Percentiles rank a stretch among this genome's conserved stretches.
Evolutionary conservation across 202 grass and related monocot species (phyloP).

Genomic region (Zizania palustris): DNA sequence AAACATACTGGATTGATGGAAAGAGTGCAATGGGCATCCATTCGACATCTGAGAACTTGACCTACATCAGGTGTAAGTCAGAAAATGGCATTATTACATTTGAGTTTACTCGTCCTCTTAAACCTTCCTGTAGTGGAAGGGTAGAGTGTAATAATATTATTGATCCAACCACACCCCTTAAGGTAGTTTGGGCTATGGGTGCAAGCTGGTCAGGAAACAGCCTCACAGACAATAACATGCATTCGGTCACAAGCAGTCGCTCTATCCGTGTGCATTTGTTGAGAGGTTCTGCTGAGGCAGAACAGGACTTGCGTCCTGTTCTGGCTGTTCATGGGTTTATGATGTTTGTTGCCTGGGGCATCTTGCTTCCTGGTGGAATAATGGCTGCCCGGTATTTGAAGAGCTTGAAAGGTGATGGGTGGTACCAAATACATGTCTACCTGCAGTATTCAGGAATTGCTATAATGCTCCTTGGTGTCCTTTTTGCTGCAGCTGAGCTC

Average conservation of each 20-base stretch:
- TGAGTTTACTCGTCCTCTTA: constrained; percentile 80
- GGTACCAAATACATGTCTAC: constrained; percentile 83
- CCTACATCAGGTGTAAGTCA: constrained; percentile 65
- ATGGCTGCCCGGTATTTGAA: constrained; percentile 84
- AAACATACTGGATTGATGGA: constrained; percentile 82
- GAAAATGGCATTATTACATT: constrained; percentile 94
- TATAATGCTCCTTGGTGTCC: constrained; percentile 76
- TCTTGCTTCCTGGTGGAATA: constrained; percentile 84
- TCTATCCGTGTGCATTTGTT: constrained; percentile 70
- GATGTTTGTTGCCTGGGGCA: constrained; percentile 94
- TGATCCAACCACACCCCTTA: constrained; percentile 85
- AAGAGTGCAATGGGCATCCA: constrained; percentile 64
- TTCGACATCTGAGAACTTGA: constrained; percentile 75
- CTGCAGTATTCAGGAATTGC: constrained; percentile 82
- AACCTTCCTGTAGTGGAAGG: constrained; percentile 61
- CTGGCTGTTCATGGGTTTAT: constrained; percentile 89
- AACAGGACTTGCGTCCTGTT: constrained; percentile 71
- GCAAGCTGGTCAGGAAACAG: constrained; percentile 67
- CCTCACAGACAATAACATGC: constrained; percentile 75
- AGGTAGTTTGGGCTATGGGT: constrained; percentile 98
- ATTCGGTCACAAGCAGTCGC: constrained; percentile 80
- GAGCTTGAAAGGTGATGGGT: constrained; percentile 69
- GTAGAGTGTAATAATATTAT: constrained; percentile 90
- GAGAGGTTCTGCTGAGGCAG: constrained; percentile 68
- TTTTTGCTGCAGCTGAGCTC: constrained; percentile 74